Evolutionary conservation across 2,329 filamentous ascomycete species (phyloP).

Genomic region (Alternaria arbusti): DNA sequence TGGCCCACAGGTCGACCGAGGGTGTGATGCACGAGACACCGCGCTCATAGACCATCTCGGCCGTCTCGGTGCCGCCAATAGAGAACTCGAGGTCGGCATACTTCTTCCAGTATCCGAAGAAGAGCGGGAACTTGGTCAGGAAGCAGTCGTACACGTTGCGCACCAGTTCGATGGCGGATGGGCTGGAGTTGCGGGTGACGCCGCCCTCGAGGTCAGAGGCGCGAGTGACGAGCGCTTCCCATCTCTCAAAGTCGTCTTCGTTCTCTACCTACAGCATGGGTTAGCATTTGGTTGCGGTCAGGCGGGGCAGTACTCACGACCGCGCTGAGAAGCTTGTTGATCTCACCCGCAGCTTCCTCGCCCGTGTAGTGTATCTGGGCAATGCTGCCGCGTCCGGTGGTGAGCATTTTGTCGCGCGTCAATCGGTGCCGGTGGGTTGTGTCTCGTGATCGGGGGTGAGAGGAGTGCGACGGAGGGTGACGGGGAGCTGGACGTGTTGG

Average conservation of each 20-base stretch:
- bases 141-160: constrained; percentile 91
- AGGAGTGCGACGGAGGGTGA: constrained; percentile 14
- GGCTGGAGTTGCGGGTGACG: constrained; percentile 94
- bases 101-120: constrained; percentile 99
- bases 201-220: constrained; percentile 89
- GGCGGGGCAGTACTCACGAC: constrained; percentile 65
- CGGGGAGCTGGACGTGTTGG: constrained; percentile 11
- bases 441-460: constrained; percentile 5
- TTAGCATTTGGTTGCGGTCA: constrained; percentile 15
- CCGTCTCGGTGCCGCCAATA: constrained; percentile 94
- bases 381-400: constrained; percentile 39
- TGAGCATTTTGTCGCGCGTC: constrained; percentile 32
- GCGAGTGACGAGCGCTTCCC: constrained; percentile 88
- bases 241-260: constrained; percentile 89
- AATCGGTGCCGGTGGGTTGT: not conserved
- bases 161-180: constrained; percentile 85
- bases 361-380: constrained; percentile 40
- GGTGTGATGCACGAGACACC: constrained; percentile 91
- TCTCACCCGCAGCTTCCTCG: constrained; percentile 58
- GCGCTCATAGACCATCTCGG: constrained; percentile 97
- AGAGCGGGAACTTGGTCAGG: constrained; percentile 89
- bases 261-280: constrained; percentile 62
- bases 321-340: constrained; percentile 78
- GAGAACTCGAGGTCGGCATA: constrained; percentile 98
- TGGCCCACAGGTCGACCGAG: constrained; percentile 95